These are phyloP conservation scores for Sesbania bispinosa DNA, from an alignment of 306 rosid genomes.

Conservation along the genomic window DNA sequence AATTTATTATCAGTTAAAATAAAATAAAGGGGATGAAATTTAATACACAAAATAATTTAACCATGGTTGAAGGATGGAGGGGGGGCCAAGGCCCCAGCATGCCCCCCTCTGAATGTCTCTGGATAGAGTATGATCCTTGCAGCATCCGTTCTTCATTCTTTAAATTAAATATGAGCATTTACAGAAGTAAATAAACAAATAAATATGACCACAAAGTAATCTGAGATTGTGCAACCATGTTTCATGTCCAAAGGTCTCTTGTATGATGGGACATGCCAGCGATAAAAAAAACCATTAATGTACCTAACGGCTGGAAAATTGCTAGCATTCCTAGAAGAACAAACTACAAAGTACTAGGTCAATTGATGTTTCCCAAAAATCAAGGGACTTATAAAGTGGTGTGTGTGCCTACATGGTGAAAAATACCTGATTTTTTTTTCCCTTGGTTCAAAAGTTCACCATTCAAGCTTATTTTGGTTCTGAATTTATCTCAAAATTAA, in stretches of 20 bases:
- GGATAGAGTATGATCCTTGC: too few relatives aligned
- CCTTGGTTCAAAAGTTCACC: neutral
- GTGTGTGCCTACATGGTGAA: neutral
- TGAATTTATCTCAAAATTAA: conserved; percentile 1
- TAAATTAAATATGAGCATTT: neutral
- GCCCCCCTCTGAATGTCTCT: too few relatives aligned
- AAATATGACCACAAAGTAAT: neutral
- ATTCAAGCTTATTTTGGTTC: neutral
- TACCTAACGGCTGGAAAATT: too few relatives aligned
- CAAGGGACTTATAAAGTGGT: neutral
- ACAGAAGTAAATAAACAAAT: neutral
- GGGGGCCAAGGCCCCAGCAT: too few relatives aligned
- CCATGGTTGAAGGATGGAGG: too few relatives aligned
- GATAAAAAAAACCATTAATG: neutral
- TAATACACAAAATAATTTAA: too few relatives aligned
- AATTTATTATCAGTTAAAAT: too few relatives aligned
- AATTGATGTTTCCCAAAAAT: too few relatives aligned
- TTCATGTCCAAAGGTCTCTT: neutral
- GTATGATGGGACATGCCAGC: neutral
- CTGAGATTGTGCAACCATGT: neutral
- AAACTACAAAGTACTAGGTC: too few relatives aligned
- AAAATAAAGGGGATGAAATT: too few relatives aligned
- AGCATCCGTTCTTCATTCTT: neutral
- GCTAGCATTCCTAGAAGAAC: too few relatives aligned
- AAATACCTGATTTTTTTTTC: neutral